These are phyloP conservation scores for Colletotrichum filicis DNA, from an alignment of 2,329 filamentous ascomycete species.

Conservation along the genomic window DNA sequence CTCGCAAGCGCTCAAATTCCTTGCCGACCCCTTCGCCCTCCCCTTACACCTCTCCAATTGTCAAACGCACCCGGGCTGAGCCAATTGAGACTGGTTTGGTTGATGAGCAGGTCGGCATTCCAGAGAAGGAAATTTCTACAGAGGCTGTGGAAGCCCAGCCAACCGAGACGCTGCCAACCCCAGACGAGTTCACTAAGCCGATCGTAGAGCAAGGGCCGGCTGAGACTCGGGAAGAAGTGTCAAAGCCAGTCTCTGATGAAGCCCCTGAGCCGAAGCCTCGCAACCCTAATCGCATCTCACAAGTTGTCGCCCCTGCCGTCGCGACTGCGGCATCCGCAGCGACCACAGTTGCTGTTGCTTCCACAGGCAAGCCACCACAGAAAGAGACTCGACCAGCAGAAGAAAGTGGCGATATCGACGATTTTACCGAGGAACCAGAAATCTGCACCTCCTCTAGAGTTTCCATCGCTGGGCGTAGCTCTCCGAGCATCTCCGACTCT, in stretches of 20 bases:
- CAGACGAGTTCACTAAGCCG: neutral
- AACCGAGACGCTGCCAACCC: slow-evolving; percentile 1
- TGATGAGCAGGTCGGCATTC: neutral
- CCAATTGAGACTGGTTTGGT: neutral
- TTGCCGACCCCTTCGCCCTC: slow-evolving; percentile 53
- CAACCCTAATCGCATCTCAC: slow-evolving; percentile 33
- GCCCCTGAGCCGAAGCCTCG: slow-evolving; percentile 27
- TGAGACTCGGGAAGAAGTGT: neutral
- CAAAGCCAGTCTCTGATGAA: slow-evolving; percentile 3
- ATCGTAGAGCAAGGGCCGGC: neutral
- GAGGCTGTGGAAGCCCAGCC: slow-evolving; percentile 8
- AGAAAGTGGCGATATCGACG: slow-evolving; percentile 59
- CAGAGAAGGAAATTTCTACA: slow-evolving; percentile 30
- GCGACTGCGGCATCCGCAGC: slow-evolving; percentile 2
- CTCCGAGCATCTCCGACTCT: slow-evolving; percentile 60
- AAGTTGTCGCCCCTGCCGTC: slow-evolving; percentile 4
- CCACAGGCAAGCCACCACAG: neutral
- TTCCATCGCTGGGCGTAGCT: slow-evolving; percentile 63
- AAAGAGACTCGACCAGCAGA: slow-evolving; percentile 40
- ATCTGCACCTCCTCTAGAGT: slow-evolving; percentile 67
- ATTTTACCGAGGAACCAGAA: slow-evolving; percentile 63
- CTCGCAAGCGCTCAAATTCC: slow-evolving; percentile 60
- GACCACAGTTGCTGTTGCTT: slow-evolving; percentile 5
- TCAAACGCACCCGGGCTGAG: slow-evolving; percentile 30
- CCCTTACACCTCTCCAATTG: slow-evolving; percentile 37